Evolutionary conservation across 148 eudicot species (phyloP).

Genomic region (Pharnaceum exiguum): DNA sequence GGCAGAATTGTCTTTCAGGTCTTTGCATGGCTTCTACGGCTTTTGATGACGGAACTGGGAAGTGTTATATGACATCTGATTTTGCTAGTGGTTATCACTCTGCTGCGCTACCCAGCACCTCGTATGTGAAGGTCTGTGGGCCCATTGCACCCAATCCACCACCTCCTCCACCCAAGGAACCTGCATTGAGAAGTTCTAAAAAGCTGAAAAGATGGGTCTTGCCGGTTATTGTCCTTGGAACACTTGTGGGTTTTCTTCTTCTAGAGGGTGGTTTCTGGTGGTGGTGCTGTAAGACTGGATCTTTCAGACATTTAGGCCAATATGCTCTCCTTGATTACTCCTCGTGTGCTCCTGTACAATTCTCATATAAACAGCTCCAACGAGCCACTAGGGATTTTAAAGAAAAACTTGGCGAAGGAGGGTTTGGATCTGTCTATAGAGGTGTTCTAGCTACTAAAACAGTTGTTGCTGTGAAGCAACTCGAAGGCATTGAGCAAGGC

Average conservation of each 20-base stretch:
- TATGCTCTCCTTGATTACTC: conserved; percentile 76
- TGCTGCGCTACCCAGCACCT: conserved; percentile 62
- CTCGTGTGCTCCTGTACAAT: conserved; percentile 76
- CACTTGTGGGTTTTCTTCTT: conserved; percentile 29
- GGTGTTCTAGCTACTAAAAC: conserved; percentile 45
- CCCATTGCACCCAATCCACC: conserved; percentile 44
- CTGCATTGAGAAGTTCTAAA: neutral
- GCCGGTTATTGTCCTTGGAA: conserved; percentile 35
- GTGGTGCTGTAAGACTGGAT: conserved; percentile 50
- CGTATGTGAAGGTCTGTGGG: conserved; percentile 60
- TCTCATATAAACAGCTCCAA: conserved; percentile 51
- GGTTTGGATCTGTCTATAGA: conserved; percentile 79
- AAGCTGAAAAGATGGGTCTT: conserved; percentile 34
- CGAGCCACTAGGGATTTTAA: conserved; percentile 57
- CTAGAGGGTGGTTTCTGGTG: conserved; percentile 55
- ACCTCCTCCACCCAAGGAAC: neutral
- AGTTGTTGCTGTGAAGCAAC: conserved; percentile 66
- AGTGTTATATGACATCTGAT: conserved; percentile 35
- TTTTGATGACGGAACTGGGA: conserved; percentile 60
- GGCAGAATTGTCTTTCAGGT: conserved; percentile 43
- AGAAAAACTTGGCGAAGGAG: conserved; percentile 84
- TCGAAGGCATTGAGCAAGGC: conserved; percentile 86
- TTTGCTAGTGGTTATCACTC: conserved; percentile 63
- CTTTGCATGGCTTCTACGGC: conserved; percentile 59
- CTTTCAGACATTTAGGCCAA: conserved; percentile 45